Evolutionary conservation across 208 protist genomes (phyloP).

Genomic region (Spongospora subterranea): DNA sequence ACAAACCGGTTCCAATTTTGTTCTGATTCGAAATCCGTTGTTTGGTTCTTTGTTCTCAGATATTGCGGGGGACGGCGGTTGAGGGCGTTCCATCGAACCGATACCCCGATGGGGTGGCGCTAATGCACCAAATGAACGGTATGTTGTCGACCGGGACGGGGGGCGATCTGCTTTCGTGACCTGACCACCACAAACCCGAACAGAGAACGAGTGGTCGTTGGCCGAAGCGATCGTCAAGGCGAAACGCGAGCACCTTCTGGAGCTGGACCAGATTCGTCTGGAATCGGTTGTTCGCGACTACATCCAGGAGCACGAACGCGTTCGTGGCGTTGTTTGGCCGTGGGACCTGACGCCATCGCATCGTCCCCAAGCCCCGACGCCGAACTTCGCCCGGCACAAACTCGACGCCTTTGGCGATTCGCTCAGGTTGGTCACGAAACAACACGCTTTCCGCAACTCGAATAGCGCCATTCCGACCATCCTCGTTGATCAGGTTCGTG

Average conservation of each 20-base stretch:
- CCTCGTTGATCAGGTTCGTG: conserved; percentile 35
- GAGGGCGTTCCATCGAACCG: background rate
- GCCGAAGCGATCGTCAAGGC: background rate
- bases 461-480: too few relatives aligned
- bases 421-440: conserved; percentile 15
- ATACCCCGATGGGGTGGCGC: background rate
- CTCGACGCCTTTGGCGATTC: conserved; percentile 45
- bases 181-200: too few relatives aligned
- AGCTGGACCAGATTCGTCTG: background rate
- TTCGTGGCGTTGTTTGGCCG: background rate
- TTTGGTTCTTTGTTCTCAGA: background rate
- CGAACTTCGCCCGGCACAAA: background rate
- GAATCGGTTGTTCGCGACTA: background rate
- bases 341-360: background rate
- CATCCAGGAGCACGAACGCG: background rate
- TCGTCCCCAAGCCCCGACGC: background rate
- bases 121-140: background rate
- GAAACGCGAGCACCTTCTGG: background rate
- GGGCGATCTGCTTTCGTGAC: background rate
- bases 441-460: too few relatives aligned
- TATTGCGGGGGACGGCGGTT: background rate
- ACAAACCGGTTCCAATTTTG: background rate
- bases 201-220: background rate
- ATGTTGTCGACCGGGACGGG: background rate
- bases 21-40: background rate